phyloP scores from a whole-genome alignment of 2,329 filamentous ascomycete species.

The Thermoascus crustaceus region DNA sequence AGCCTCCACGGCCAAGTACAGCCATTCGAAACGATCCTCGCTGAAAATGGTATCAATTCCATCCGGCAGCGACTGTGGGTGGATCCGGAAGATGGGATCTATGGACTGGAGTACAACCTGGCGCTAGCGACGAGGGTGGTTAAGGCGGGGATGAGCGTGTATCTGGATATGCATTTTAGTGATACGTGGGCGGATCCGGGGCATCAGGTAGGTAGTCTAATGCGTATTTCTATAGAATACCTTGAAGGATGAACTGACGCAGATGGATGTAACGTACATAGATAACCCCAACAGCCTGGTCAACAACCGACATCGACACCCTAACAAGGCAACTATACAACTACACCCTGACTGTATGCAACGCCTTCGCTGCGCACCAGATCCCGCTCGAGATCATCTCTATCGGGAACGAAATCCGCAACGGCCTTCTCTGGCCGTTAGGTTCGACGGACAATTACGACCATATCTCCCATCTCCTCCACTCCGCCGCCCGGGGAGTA shows the following conservation, averaged over 20 bases:
- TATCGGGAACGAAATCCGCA: slow-evolving; percentile 66
- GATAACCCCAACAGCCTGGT: slow-evolving; percentile 56
- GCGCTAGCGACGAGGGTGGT: slow-evolving; percentile 57
- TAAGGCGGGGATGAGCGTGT: slow-evolving; percentile 53
- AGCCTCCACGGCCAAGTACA: slow-evolving; percentile 45
- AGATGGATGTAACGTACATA: slow-evolving; percentile 11
- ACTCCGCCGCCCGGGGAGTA: slow-evolving; percentile 56
- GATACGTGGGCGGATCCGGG: slow-evolving; percentile 65
- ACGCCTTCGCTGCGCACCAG: slow-evolving; percentile 50
- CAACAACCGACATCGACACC: slow-evolving; percentile 46
- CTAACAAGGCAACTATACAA: slow-evolving; percentile 58
- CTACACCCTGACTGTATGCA: slow-evolving; percentile 56
- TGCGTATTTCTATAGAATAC: background rate
- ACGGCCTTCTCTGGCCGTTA: slow-evolving; percentile 58
- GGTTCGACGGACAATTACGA: slow-evolving; percentile 48
- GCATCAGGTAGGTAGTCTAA: slow-evolving; percentile 45
- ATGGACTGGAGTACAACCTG: slow-evolving; percentile 63
- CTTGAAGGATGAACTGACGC: background rate
- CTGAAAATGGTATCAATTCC: slow-evolving; percentile 56
- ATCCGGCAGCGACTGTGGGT: slow-evolving; percentile 67
- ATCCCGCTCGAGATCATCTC: slow-evolving; percentile 56
- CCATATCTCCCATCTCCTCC: slow-evolving; percentile 57
- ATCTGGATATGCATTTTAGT: slow-evolving; percentile 58
- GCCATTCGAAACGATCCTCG: slow-evolving; percentile 56
- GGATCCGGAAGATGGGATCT: slow-evolving; percentile 55